Evolutionary conservation across 495 filamentous ascomycete genomes (phyloP), one percentile per base, ranked within the genome.

Genomic region (Lichenothelia convexa): DNA sequence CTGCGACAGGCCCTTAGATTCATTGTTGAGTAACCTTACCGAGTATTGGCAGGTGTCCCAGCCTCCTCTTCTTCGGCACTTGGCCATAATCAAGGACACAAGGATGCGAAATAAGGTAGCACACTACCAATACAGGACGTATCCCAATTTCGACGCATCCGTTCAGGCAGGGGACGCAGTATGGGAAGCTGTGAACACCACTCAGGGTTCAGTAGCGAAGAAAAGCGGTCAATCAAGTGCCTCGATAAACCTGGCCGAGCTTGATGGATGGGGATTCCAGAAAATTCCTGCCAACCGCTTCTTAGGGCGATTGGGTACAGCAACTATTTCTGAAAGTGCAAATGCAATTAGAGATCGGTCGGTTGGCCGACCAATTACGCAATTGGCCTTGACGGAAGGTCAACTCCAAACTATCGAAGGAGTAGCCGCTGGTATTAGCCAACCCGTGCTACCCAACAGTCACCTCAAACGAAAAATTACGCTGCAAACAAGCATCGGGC

Each of bases 71-170:
- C 58, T 80, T 30, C 65, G 65, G 18, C 70, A 78, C 46, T 51
- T 75, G n/a, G 63, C 68, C 18, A 60, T 80, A 15, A 59, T 81
- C 27, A 57, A 71, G 41, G 76, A 81, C 43, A 70, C 65, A 13
- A 58, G 55, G 8, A 57, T 75, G 15, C 56, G 54, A 9, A 57
- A 57, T 2, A 71, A 66, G 18, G 57, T 58, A 13, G 59, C 64
- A 4, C 65, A 71, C 36, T 78, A 72, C 46, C 47, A 70, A 13
- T 70, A 78, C 37, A 74, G 73, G 33, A 62, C 70, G 1, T 61
- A 57, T 21, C 51, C 45, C 3, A 67, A 70, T 41, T 79, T 74
- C 41, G 48, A 65, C 18, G 61, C 64, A 37, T 54, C 73, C 8
- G 73, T 78, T 11, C 62, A 74, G 19, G 50, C 49, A 18, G 71